Base-by-base conservation (phyloP, 179 eudicot genomes). In the Silene coronaria region DNA sequence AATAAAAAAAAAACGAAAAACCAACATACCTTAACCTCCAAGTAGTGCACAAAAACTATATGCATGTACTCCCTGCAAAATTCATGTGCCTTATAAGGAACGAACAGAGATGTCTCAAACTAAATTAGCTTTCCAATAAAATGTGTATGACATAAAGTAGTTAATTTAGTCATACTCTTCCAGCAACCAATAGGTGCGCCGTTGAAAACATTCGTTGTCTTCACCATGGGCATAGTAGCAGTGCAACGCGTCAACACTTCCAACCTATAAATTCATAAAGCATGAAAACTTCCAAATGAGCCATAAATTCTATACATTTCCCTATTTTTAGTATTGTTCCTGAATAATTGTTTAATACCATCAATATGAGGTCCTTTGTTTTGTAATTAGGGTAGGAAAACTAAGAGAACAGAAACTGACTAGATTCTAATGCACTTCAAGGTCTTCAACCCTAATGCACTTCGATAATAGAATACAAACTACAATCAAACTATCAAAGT, bases 191-290 rank as follows among this genome's bases (percentile, higher is more conserved):
- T 89, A 89, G 81, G 90, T 76, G 74, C 94, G 85, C 72, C 94
- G 82, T 80, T 88, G 91, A 79, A 89, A 86, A 72, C 75, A 75
- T 78, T 81, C 87, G 76, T 86, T 78, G 7, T 84, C 87, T 80
- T 88, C 90, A 14, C 94, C 94, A 84, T 86, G 94, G 70, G 94
- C 91, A 84, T 89, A 88, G 79, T 89, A 89, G 86, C 91, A 86
- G 73, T 89, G 89, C 76, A 89, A 46, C 86, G 81, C 84, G 77
- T 89, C 91, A 75, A 88, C 75, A 67, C 91, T 84, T 72, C 87
- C 91, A 65, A 82, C 91, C 94, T 89, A 71, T 57, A 2, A 71
- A 66, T 30, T 53, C n/a, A 17, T 30, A 66, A 75, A 70, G 76
- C 32, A 61, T 68, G 22, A 59, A 62, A 27, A 67, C 0, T 23